Conservation (phyloP, 2,329 filamentous ascomycete genomes). For the Dothistroma septosporum region DNA sequence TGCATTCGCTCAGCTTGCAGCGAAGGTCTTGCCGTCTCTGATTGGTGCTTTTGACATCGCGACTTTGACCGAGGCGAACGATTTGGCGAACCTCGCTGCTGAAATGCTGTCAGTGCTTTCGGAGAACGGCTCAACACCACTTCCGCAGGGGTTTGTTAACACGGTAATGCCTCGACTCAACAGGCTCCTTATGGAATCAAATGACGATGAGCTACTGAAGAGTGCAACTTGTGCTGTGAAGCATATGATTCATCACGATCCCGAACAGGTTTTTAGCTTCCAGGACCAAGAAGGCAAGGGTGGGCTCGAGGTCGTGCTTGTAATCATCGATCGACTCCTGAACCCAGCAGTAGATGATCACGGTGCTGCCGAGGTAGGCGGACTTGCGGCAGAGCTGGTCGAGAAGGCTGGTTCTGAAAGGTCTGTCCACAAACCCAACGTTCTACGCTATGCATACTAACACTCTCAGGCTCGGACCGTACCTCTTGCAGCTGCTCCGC, state of each 20-base stretch:
- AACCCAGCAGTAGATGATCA: constrained; percentile 83
- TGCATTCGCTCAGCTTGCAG: constrained; percentile 72
- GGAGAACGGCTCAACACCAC: constrained; percentile 76
- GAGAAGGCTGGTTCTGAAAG: constrained; percentile 85
- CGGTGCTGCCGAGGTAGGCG: constrained; percentile 91
- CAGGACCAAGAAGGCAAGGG: constrained; percentile 72
- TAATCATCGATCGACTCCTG: constrained; percentile 87
- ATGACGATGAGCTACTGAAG: constrained; percentile 83
- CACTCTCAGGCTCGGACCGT: constrained; percentile 68
- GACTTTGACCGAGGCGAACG: constrained; percentile 76
- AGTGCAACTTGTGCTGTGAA: constrained; percentile 82
- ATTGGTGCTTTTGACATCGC: constrained; percentile 87
- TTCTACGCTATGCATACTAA: not conserved
- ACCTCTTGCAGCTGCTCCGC: constrained; percentile 78
- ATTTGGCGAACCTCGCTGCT: constrained; percentile 78
- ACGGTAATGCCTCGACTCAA: constrained; percentile 84
- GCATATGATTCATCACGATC: constrained; percentile 84
- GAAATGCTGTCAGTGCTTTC: constrained; percentile 78
- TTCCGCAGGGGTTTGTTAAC: constrained; percentile 80
- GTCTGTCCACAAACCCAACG: not conserved
- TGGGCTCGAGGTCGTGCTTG: constrained; percentile 81
- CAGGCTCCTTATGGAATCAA: constrained; percentile 72
- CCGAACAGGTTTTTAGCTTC: constrained; percentile 85
- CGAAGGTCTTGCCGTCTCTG: constrained; percentile 80
- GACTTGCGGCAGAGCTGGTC: constrained; percentile 87